Evolutionary conservation across 192 early-diverging fungal species (phyloP).

Genomic region (Chytriomyces hyalinus): DNA sequence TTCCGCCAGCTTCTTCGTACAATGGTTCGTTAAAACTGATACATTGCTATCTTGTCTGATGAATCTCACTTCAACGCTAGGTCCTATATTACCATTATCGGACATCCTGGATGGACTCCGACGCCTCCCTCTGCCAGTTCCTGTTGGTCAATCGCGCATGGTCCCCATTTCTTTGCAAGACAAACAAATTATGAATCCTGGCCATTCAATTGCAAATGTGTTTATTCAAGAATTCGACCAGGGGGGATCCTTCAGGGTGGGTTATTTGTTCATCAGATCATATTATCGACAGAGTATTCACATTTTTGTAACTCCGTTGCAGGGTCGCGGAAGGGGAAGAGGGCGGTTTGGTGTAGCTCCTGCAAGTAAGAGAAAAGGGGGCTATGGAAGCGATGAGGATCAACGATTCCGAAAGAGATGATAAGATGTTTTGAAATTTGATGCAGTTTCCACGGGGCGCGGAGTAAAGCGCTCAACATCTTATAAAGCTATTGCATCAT

Average conservation of each 20-base stretch:
- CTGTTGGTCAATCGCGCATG: slow-evolving; percentile 24
- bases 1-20: slow-evolving; percentile 44
- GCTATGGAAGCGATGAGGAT: slow-evolving; percentile 24
- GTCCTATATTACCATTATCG: slow-evolving; percentile 42
- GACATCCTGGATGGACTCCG: slow-evolving; percentile 45
- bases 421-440: not conserved
- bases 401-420: slow-evolving; percentile 10
- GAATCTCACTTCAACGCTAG: slow-evolving; percentile 16
- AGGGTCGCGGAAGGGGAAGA: not conserved
- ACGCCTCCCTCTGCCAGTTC: slow-evolving; percentile 39
- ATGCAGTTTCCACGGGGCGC: too few species aligned
- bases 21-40: slow-evolving; percentile 38
- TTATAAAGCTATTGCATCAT: too few species aligned
- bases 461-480: too few species aligned
- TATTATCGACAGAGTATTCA: not conserved
- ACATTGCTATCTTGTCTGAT: not conserved
- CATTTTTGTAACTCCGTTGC: not conserved
- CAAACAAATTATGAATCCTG: not conserved
- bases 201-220: not conserved
- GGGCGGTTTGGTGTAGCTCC: not conserved
- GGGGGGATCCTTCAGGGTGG: not conserved
- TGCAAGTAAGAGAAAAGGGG: slow-evolving; percentile 20
- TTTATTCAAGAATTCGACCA: not conserved
- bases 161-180: slow-evolving; percentile 14
- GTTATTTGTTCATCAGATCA: not conserved